Percentiles rank a stretch among this genome's conserved stretches.
phyloP scores from a whole-genome alignment of 2,329 filamentous ascomycete genomes.

The Alternaria rosae region DNA sequence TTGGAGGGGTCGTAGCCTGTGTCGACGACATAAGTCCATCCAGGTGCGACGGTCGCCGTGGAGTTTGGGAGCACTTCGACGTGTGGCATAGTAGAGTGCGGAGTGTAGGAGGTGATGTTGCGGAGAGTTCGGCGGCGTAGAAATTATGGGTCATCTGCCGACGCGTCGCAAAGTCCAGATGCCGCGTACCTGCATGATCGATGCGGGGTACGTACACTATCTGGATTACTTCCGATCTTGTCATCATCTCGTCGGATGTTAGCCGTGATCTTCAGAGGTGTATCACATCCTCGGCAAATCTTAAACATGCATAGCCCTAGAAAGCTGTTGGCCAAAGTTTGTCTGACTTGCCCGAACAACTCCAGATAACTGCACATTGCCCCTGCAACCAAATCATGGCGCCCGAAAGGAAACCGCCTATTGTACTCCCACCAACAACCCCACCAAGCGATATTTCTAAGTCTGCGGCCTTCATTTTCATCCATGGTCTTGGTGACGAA shows the following conservation, averaged over 20 bases:
- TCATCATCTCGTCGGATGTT: neutral
- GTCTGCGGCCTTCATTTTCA: slow-evolving; percentile 55
- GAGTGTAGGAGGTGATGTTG: slow-evolving; percentile 9
- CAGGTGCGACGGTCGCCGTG: slow-evolving; percentile 75
- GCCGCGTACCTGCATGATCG: slow-evolving; percentile 13
- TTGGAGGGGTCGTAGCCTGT: slow-evolving; percentile 66
- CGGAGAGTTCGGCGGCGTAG: slow-evolving; percentile 14
- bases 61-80: slow-evolving; percentile 81
- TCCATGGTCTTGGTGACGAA: slow-evolving; percentile 58
- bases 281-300: neutral
- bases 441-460: slow-evolving; percentile 47
- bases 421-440: slow-evolving; percentile 47
- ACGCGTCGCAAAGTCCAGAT: slow-evolving; percentile 8
- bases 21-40: slow-evolving; percentile 92
- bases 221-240: neutral
- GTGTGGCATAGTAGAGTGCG: slow-evolving; percentile 63
- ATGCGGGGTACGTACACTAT: slow-evolving; percentile 19
- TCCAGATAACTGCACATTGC: neutral
- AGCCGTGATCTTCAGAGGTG: neutral
- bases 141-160: slow-evolving; percentile 21
- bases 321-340: neutral
- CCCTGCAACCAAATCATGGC: slow-evolving; percentile 1
- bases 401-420: slow-evolving; percentile 35
- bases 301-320: neutral
- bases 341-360: neutral